These are phyloP conservation scores for Oryza longistaminata DNA, from an alignment of 176 grass and related monocot genomes.

Conservation along the genomic window DNA sequence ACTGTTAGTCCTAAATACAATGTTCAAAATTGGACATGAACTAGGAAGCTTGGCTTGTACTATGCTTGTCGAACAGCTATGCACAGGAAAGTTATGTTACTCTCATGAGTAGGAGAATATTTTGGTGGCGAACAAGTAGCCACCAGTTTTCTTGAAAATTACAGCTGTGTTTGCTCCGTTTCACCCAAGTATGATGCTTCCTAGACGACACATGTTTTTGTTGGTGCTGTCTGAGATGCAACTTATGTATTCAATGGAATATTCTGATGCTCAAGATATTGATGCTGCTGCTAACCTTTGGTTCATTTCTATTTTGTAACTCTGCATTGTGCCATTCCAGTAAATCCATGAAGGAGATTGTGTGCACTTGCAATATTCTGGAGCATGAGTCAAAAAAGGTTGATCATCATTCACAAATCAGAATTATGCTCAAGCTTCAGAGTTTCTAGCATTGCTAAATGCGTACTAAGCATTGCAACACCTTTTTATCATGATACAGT, in stretches of 20 bases:
- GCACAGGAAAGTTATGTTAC: constrained; percentile 29
- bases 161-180: neutral
- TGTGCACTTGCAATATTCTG: neutral
- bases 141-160: neutral
- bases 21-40: constrained; percentile 67
- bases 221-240: neutral
- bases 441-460: neutral
- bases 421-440: neutral
- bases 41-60: constrained; percentile 41
- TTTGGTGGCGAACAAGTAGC: constrained; percentile 44
- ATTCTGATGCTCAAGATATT: constrained; percentile 23
- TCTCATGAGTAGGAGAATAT: constrained; percentile 48
- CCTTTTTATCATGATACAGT: too few species aligned
- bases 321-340: neutral
- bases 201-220: neutral
- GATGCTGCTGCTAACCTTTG: neutral
- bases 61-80: constrained; percentile 62
- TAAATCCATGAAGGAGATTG: neutral
- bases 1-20: constrained; percentile 61
- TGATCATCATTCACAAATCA: constrained; percentile 1
- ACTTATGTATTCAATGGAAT: constrained; percentile 4
- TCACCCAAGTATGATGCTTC: constrained; percentile 22
- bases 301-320: constrained; percentile 25
- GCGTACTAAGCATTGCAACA: neutral
- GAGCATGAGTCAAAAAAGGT: neutral